phyloP scores from a whole-genome alignment of 352 stramenopile species.

The Globisporangium spiculum region DNA sequence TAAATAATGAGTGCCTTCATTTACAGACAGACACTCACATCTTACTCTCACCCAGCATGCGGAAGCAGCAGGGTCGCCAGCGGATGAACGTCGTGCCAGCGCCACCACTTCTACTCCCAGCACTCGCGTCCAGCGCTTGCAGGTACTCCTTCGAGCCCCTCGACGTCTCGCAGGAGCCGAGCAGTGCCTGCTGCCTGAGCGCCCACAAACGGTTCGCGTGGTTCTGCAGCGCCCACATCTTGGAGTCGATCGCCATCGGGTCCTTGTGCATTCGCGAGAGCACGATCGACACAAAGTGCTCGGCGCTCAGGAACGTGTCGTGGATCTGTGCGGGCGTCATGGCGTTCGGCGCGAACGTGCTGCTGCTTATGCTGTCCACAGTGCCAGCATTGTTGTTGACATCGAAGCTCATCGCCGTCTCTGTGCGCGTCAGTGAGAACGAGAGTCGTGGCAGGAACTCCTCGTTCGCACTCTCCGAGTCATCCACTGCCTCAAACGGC shows the following conservation, averaged over 20 bases:
- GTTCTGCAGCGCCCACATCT: constrained; percentile 46
- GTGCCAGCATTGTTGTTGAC: neutral
- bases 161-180: constrained; percentile 60
- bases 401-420: constrained; percentile 9
- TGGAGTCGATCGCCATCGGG: constrained; percentile 39
- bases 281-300: constrained; percentile 55
- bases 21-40: constrained; percentile 25
- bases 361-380: neutral
- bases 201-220: constrained; percentile 50
- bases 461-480: neutral
- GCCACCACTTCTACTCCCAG: neutral
- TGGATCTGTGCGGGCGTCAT: constrained; percentile 14
- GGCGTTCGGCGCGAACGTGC: neutral
- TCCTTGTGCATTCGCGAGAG: constrained; percentile 54
- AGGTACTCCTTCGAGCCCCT: constrained; percentile 48
- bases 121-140: constrained; percentile 1
- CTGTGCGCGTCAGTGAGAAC: constrained; percentile 13
- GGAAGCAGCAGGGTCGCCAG: constrained; percentile 38
- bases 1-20: neutral
- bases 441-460: constrained; percentile 7
- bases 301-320: constrained; percentile 26
- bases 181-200: constrained; percentile 49
- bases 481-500: neutral
- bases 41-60: constrained; percentile 45
- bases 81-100: neutral